Evolutionary conservation across 768 basidiomycete genomes (phyloP).

Genomic region (Amanita molliuscula): DNA sequence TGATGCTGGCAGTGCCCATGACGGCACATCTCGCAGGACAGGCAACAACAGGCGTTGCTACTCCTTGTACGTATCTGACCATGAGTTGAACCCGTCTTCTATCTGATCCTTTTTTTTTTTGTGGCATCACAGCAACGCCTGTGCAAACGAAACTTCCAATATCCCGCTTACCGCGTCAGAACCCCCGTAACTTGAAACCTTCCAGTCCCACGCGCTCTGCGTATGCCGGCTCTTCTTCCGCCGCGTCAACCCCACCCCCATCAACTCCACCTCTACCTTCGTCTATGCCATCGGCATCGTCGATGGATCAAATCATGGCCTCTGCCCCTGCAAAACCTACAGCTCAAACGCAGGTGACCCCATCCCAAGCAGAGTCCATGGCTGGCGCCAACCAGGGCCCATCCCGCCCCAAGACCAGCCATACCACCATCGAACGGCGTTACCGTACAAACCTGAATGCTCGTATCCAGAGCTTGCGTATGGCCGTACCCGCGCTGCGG

Average conservation of each 20-base stretch:
- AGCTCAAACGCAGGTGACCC: neutral
- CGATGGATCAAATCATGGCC: neutral
- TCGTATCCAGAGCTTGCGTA: conserved; percentile 70
- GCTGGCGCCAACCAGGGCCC: conserved; percentile 4
- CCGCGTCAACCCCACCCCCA: conserved; percentile 27
- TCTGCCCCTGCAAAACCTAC: conserved; percentile 6
- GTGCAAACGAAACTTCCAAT: conserved; percentile 27
- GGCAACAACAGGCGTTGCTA: conserved; percentile 1
- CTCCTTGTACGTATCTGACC: conserved; percentile 13
- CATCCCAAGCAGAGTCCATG: neutral
- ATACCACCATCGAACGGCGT: conserved; percentile 82
- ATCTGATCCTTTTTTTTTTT: conserved; percentile 1
- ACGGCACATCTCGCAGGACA: conserved; percentile 22
- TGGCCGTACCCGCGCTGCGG: conserved; percentile 76
- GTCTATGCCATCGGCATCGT: neutral
- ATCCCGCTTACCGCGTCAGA: conserved; percentile 23
- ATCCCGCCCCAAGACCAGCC: conserved; percentile 70
- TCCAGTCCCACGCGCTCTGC: conserved; percentile 26
- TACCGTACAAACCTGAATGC: conserved; percentile 87
- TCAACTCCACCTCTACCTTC: conserved; percentile 10
- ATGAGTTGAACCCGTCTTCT: neutral
- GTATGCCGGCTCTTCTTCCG: conserved; percentile 32
- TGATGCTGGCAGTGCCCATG: conserved; percentile 41
- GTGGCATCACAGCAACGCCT: conserved; percentile 10
- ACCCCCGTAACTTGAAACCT: conserved; percentile 15